Conservation (phyloP, 768 basidiomycete species). For the Lentinus brumalis region DNA sequence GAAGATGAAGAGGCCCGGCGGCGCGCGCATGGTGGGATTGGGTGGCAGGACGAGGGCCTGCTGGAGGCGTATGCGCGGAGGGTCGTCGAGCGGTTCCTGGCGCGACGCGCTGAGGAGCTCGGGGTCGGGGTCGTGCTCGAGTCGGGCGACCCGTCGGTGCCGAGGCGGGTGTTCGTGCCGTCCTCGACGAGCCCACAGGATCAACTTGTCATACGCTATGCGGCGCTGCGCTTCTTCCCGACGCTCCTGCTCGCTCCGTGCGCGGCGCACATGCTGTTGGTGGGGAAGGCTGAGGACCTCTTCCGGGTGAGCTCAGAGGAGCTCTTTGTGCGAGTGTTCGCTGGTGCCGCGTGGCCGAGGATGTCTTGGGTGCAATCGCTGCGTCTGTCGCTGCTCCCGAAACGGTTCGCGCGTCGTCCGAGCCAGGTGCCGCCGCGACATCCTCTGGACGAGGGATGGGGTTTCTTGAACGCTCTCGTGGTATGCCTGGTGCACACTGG, state of each 20-base stretch:
- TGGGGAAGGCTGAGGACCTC: conserved; percentile 32
- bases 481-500: conserved; percentile 33
- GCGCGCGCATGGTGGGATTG: conserved; percentile 36
- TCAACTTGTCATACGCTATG: conserved; percentile 43
- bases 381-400: conserved; percentile 8
- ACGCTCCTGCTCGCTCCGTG: conserved; percentile 47
- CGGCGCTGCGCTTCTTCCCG: conserved; percentile 50
- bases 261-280: conserved; percentile 42
- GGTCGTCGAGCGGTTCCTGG: conserved; percentile 38
- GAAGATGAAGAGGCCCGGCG: neutral
- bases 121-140: conserved; percentile 41
- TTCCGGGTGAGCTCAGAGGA: conserved; percentile 34
- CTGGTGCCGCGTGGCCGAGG: neutral
- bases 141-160: conserved; percentile 36
- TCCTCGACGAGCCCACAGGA: neutral
- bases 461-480: conserved; percentile 14
- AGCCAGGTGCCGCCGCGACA: conserved; percentile 21
- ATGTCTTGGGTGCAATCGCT: neutral
- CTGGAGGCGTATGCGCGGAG: conserved; percentile 33
- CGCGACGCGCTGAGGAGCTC: conserved; percentile 35
- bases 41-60: conserved; percentile 35
- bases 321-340: conserved; percentile 31
- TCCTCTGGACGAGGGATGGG: conserved; percentile 27
- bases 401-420: neutral
- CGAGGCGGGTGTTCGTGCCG: conserved; percentile 17